phyloP scores from a whole-genome alignment of 495 filamentous ascomycete genomes.

The Penicillium herquei region DNA sequence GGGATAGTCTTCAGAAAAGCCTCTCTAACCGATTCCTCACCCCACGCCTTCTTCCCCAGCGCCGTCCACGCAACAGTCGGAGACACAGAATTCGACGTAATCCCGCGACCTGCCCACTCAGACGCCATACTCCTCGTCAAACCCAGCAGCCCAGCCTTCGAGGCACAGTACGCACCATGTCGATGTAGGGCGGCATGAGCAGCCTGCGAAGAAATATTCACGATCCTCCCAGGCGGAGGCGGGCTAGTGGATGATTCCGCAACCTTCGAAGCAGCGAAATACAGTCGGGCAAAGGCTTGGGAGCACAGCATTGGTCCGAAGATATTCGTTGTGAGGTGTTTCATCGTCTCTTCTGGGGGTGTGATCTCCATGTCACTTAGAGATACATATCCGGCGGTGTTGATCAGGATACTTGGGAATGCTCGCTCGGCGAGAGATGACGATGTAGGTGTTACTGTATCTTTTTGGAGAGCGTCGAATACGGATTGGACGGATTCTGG shows the following conservation, averaged over 20 bases:
- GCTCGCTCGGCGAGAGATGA: constrained; percentile 11
- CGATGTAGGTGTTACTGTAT: constrained; percentile 17
- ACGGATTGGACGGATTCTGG: constrained; percentile 36
- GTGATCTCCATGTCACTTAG: constrained; percentile 39
- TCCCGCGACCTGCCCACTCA: constrained; percentile 37
- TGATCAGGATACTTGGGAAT: constrained; percentile 40
- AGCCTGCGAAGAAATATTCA: constrained; percentile 40
- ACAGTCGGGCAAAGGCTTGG: constrained; percentile 39
- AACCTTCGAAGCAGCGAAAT: constrained; percentile 25
- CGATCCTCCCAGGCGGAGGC: constrained; percentile 33
- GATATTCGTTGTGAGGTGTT: constrained; percentile 39
- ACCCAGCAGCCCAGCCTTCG: constrained; percentile 46
- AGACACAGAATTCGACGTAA: constrained; percentile 38
- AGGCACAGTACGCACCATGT: constrained; percentile 49
- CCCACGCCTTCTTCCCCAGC: constrained; percentile 41
- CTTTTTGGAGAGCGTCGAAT: constrained; percentile 22
- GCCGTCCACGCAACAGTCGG: constrained; percentile 44
- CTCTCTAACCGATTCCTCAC: constrained; percentile 28
- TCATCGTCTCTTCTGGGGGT: constrained; percentile 38
- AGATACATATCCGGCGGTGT: constrained; percentile 45
- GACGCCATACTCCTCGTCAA: constrained; percentile 50
- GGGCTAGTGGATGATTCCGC: constrained; percentile 18
- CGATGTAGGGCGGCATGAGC: constrained; percentile 36
- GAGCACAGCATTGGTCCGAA: constrained; percentile 43
- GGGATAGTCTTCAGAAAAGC: constrained; percentile 37